Percentiles rank a stretch among this genome's conserved stretches.
These are phyloP conservation scores for Chenopodium berlandieri DNA, from an alignment of 148 eudicot genomes.

Conservation along the genomic window DNA sequence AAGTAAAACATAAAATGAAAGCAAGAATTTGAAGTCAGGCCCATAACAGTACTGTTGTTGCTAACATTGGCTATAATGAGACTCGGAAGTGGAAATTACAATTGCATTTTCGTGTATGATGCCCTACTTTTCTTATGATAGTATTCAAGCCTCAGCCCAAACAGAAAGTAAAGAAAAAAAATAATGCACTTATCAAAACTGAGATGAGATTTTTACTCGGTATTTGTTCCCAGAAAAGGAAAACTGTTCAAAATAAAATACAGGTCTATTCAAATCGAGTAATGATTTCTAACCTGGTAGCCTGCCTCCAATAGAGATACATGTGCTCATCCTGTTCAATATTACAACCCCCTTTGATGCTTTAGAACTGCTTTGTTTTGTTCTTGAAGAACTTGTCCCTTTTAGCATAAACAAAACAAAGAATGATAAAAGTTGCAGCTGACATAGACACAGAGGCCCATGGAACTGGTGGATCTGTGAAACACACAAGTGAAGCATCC, in stretches of 20 bases:
- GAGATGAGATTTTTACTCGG: conserved; percentile 15
- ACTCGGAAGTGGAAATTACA: not conserved
- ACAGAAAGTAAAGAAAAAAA: not conserved
- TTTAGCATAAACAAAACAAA: conserved; percentile 58
- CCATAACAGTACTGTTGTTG: not conserved
- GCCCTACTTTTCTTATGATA: conserved; percentile 1
- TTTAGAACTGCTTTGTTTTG: conserved; percentile 92
- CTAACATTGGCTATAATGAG: not conserved
- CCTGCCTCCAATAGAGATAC: conserved; percentile 36
- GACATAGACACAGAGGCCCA: conserved; percentile 69
- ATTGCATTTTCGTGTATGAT: not conserved
- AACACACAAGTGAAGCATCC: conserved; percentile 90
- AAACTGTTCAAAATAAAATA: conserved; percentile 10
- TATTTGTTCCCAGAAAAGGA: conserved; percentile 19
- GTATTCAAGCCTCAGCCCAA: conserved; percentile 3
- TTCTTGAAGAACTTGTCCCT: conserved; percentile 69
- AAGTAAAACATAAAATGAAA: not conserved
- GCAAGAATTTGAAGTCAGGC: not conserved
- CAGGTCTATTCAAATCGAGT: conserved; percentile 18
- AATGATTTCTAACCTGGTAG: conserved; percentile 30
- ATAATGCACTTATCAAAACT: not conserved
- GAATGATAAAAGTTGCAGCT: conserved; percentile 41
- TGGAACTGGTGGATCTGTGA: conserved; percentile 89
- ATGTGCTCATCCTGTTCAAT: conserved; percentile 26
- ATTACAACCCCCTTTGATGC: conserved; percentile 20